Evolutionary conservation across 441 rosid genomes (phyloP).

Genomic region (Viola pubescens): DNA sequence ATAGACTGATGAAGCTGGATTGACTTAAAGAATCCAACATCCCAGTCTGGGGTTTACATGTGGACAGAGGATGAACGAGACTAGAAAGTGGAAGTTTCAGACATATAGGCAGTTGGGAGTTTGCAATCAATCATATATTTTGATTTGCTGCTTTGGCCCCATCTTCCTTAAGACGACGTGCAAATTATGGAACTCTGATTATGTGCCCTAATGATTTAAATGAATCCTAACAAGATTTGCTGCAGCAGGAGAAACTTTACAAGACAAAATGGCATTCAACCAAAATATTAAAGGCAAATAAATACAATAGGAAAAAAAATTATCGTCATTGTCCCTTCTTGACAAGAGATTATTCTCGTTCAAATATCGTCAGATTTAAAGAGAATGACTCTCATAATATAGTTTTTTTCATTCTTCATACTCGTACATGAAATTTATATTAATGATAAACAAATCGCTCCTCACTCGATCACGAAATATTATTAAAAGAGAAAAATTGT

Average conservation of each 20-base stretch:
- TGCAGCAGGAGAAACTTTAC: neutral
- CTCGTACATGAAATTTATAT: too few relatives aligned
- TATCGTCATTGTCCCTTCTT: too few relatives aligned
- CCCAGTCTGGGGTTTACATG: constrained; percentile 14
- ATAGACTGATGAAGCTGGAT: neutral
- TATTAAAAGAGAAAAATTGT: neutral
- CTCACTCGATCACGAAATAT: too few relatives aligned
- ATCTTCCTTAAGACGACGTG: constrained; percentile 5
- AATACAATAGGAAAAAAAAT: too few relatives aligned
- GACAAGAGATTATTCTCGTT: too few relatives aligned
- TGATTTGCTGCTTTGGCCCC: neutral
- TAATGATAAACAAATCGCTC: too few relatives aligned
- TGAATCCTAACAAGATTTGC: constrained; percentile 4
- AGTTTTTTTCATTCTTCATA: too few relatives aligned
- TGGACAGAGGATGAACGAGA: constrained; percentile 5
- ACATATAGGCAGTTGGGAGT: constrained; percentile 23
- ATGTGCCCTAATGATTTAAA: neutral
- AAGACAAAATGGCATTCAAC: neutral
- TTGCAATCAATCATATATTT: constrained; percentile 29
- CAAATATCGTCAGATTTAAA: too few relatives aligned
- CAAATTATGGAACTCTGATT: neutral
- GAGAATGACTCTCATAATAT: too few relatives aligned
- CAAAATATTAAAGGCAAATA: neutral
- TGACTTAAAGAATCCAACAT: constrained; percentile 16
- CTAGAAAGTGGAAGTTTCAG: constrained; percentile 6